These are phyloP conservation scores for Epichloe aotearoae DNA, from an alignment of 2,329 filamentous ascomycete genomes.

Conservation along the genomic window DNA sequence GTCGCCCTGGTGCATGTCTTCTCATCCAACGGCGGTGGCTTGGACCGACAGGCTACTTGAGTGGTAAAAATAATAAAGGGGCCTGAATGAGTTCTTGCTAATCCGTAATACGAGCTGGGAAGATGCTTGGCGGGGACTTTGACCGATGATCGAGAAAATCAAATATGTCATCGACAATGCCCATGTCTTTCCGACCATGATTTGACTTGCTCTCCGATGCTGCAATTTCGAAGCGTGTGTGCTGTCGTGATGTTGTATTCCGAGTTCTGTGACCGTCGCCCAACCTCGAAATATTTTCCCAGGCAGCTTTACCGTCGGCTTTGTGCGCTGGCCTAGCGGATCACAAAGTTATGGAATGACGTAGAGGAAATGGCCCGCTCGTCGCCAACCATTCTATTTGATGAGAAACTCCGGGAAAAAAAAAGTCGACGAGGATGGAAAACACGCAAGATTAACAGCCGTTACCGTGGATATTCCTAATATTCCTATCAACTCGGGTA, in stretches of 20 bases:
- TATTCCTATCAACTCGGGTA: not conserved
- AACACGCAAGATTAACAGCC: not conserved
- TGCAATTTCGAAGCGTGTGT: not conserved
- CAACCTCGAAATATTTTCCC: not conserved
- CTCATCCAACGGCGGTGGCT: not conserved
- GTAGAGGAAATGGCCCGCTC: not conserved
- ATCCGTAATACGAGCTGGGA: not conserved
- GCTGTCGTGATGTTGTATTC: not conserved
- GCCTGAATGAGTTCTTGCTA: not conserved
- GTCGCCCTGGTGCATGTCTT: too few relatives aligned
- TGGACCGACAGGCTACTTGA: not conserved
- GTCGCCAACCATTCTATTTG: conserved; percentile 1
- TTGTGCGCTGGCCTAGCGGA: not conserved
- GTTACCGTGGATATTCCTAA: not conserved
- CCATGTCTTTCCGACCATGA: not conserved
- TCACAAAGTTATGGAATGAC: not conserved
- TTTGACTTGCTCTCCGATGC: not conserved
- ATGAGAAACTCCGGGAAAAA: not conserved
- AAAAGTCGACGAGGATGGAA: not conserved
- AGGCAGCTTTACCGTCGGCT: not conserved
- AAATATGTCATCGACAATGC: not conserved
- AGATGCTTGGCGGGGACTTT: conserved; percentile 1
- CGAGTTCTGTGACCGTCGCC: not conserved
- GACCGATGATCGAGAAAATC: not conserved
- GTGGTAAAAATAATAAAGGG: too few relatives aligned